Evolutionary conservation across 73 alveolate species (phyloP).

Genomic region (Breviolum minutum): DNA sequence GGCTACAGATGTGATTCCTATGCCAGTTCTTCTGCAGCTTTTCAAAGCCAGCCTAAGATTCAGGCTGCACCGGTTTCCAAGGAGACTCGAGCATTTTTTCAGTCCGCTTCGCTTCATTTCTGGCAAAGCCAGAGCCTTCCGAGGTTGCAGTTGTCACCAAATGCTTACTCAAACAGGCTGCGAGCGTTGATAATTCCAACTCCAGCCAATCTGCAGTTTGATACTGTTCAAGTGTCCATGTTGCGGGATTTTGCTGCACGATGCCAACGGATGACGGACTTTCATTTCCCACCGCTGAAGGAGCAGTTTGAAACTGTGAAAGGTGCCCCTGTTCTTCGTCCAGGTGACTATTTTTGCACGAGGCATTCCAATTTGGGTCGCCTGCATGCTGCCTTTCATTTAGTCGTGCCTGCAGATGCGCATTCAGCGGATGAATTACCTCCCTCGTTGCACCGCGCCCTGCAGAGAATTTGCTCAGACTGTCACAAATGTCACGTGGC

Average conservation of each 20-base stretch:
- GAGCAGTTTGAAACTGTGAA: slow-evolving; percentile 72
- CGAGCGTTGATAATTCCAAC: slow-evolving; percentile 62
- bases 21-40: neutral
- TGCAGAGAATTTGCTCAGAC: slow-evolving; percentile 46
- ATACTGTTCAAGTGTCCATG: slow-evolving; percentile 46
- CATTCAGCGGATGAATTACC: slow-evolving; percentile 60
- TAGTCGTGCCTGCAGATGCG: slow-evolving; percentile 52
- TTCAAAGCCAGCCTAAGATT: neutral
- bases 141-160: slow-evolving; percentile 30
- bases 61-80: neutral
- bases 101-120: slow-evolving; percentile 54
- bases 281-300: slow-evolving; percentile 75
- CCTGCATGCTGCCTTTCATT: slow-evolving; percentile 59
- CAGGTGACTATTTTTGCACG: slow-evolving; percentile 77
- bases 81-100: neutral
- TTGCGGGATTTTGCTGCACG: slow-evolving; percentile 79
- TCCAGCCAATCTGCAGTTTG: slow-evolving; percentile 47
- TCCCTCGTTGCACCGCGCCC: slow-evolving; percentile 65
- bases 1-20: slow-evolving; percentile 54
- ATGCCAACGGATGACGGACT: slow-evolving; percentile 49
- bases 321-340: neutral
- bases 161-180: slow-evolving; percentile 24
- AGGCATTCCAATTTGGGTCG: slow-evolving; percentile 79
- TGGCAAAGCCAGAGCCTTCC: slow-evolving; percentile 56
- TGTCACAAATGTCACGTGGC: slow-evolving; percentile 82